Evolutionary conservation across 1,139 yeast genomes (phyloP), one percentile per base, ranked within the genome.

Genomic region (Yamadazyma kanchanaburiensis): DNA sequence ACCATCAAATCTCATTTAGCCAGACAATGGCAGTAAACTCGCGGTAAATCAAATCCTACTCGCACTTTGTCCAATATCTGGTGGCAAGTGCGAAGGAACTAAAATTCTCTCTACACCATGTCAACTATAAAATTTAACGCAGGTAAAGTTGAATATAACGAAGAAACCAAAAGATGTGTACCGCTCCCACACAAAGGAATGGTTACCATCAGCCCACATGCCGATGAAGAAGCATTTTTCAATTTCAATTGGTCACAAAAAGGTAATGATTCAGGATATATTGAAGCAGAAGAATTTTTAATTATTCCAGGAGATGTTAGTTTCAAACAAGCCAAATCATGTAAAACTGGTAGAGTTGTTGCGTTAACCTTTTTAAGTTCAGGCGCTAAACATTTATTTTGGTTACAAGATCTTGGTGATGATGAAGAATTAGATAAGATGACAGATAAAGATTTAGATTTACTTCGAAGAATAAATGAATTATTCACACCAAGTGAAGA

Each of bases 271-370:
- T 44, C 57, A 7, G 54, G 60, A 12, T 62, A 60, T 12, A 53
- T 70, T 12, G 79, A 73, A 33, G 65, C 69, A 25, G 84, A 82
- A 34, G 94, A 84, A 46, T 66, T 88, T 43, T 71, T 88, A 44
- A 74, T 91, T 32, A 82, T 91, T 45, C 96, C 96, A 0, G 97
- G 96, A 3, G 97, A 91, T 51, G 94, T 89, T 25, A 77, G 81
- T 27, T 86, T 94, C 80, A 74, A 75, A 35, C 87, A 76, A 34
- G 77, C 88, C 26, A 61, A 70, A 30, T 77, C 89, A 15, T 83
- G 95, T 53, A 74, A 67, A 30, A 77, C 87, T 3, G 97, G 97
- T 8, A 68, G 98, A 40, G 88, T 91, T 16, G 83, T 82, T 56
- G 85, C 88, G 34, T 70, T 91, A 55, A 77, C 84, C 34, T 88